Base-by-base conservation (phyloP, 2,329 filamentous ascomycete species). In the Monilinia fructicola region DNA sequence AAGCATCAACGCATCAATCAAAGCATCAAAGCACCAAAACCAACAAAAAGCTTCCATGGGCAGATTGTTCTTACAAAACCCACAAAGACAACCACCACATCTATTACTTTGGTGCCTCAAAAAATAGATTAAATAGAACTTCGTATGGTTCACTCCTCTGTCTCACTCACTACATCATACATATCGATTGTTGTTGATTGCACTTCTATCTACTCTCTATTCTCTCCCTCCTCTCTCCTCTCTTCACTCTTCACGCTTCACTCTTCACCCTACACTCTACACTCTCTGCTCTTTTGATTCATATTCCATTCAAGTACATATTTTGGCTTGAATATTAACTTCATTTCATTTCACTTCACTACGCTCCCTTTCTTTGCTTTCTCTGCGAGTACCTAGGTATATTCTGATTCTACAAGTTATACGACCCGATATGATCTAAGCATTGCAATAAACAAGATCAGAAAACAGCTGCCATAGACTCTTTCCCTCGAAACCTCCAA, bases 361-460 rank as follows among this genome's bases (percentile, higher is more conserved):
- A n/a, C 42, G 21, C 26, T 61, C 35, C 23, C 48, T 50, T 10
- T 61, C 35, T 28, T 56, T 46, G 10, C 23, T 42, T 28, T 42
- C 11, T 28, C 28, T 23, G 12, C 42, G 21, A 60, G 54, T n/a
- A n/a, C n/a, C n/a, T n/a, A n/a, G n/a, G n/a, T 35, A 60, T 59
- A 28, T 42, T 50, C n/a, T 48, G 54, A 42, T 26, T 31, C 42
- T 53, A 46, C 40, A 58, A 50, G 28, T 35, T 44, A 6, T 18
- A 61, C 38, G 46, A 40, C 16, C 44, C 54, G 64, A 55, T 66
- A 66, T 68, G 65, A 63, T 64, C 54, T 23, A 44, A 53, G 46
- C 46, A 46, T 59, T 63, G 21, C 53, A 18, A 53, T 67, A 67
- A 60, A 68, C 16, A n/a, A 48, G 42, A 50, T 52, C 42, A 52